These are phyloP conservation scores for Cryphonectria nitschkei DNA, from an alignment of 2,329 filamentous ascomycete species.

Conservation along the genomic window DNA sequence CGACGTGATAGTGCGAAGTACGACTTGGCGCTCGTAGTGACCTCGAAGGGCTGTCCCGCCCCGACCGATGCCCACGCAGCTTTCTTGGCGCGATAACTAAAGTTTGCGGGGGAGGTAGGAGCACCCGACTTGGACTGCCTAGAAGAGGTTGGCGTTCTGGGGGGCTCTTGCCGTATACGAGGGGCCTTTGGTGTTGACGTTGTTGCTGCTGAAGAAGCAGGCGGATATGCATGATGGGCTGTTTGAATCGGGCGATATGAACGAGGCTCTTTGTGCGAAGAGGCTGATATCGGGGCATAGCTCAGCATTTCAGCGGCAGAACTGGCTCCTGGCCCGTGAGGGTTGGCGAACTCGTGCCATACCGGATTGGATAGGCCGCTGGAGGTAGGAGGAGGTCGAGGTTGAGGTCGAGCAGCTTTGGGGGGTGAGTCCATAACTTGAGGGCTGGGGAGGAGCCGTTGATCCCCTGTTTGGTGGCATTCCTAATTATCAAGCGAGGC, in stretches of 20 bases:
- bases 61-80: slow-evolving; percentile 30
- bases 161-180: neutral
- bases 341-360: neutral
- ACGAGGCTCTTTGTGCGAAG: neutral
- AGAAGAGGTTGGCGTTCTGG: slow-evolving; percentile 32
- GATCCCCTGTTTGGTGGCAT: neutral
- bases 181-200: neutral
- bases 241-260: neutral
- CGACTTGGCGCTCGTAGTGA: slow-evolving; percentile 9
- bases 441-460: neutral
- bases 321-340: neutral
- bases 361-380: neutral
- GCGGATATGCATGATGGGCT: neutral
- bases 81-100: slow-evolving; percentile 26
- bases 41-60: neutral
- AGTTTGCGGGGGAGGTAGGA: slow-evolving; percentile 27
- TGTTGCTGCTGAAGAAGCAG: neutral
- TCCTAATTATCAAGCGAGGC: slow-evolving; percentile 2
- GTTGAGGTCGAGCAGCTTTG: neutral
- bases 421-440: neutral
- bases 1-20: slow-evolving; percentile 27
- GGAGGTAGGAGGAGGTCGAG: neutral
- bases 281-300: neutral
- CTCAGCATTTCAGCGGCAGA: neutral
- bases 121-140: slow-evolving; percentile 30